Evolutionary conservation across 805 yeast species (phyloP).

Genomic region (Gaillardinia entomophila): DNA sequence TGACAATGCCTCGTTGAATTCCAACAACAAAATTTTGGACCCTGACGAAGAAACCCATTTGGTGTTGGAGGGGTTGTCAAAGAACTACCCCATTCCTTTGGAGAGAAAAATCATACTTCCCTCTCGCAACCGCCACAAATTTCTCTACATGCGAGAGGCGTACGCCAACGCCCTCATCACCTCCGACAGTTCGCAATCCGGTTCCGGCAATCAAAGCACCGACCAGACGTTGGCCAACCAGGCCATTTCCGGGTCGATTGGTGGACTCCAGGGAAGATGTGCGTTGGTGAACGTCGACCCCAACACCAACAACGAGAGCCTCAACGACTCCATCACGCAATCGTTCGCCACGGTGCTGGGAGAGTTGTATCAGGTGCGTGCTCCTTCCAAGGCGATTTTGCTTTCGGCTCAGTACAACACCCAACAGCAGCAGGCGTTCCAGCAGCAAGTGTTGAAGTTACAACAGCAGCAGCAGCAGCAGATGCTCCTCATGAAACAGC

Average conservation of each 20-base stretch:
- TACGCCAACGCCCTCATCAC: slow-evolving; percentile 80
- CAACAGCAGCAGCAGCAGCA: slow-evolving; percentile 33
- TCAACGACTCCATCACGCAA: slow-evolving; percentile 26
- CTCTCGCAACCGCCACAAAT: slow-evolving; percentile 61
- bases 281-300: slow-evolving; percentile 64
- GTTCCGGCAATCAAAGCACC: slow-evolving; percentile 9
- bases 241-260: slow-evolving; percentile 48
- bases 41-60: slow-evolving; percentile 92
- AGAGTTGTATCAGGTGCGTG: slow-evolving; percentile 41
- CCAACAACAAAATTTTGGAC: slow-evolving; percentile 45
- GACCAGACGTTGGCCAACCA: slow-evolving; percentile 41
- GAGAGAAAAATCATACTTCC: slow-evolving; percentile 73
- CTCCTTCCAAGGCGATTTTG: slow-evolving; percentile 39
- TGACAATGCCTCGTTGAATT: slow-evolving; percentile 12
- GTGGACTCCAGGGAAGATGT: slow-evolving; percentile 76
- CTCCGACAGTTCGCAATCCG: slow-evolving; percentile 39
- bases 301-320: slow-evolving; percentile 1
- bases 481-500: slow-evolving; percentile 23
- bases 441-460: slow-evolving; percentile 35
- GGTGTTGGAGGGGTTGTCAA: slow-evolving; percentile 82
- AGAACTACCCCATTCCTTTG: slow-evolving; percentile 76
- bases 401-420: slow-evolving; percentile 38
- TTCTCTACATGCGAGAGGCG: slow-evolving; percentile 88
- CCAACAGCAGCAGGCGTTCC: slow-evolving; percentile 39
- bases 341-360: slow-evolving; percentile 58